Percentiles rank a stretch among this genome's conserved stretches.
phyloP scores from a whole-genome alignment of 2,329 filamentous ascomycete species.

The Penicillium sp. region DNA sequence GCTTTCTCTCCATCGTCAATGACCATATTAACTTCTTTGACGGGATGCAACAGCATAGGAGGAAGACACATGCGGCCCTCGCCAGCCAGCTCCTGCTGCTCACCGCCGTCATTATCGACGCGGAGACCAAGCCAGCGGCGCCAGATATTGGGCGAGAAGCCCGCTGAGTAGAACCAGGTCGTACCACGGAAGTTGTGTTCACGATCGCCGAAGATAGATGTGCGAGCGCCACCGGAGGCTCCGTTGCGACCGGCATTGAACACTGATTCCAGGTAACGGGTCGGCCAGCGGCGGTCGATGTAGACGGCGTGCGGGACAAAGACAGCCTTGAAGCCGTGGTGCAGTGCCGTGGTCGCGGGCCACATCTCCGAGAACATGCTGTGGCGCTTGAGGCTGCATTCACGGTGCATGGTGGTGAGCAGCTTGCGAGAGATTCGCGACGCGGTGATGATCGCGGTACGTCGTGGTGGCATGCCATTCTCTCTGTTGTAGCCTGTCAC shows the following conservation, averaged over 20 bases:
- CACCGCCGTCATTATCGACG: slow-evolving; percentile 69
- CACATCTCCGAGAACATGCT: slow-evolving; percentile 96
- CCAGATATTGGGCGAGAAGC: slow-evolving; percentile 74
- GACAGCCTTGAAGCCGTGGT: slow-evolving; percentile 87
- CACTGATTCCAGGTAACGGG: slow-evolving; percentile 63
- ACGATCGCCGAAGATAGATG: slow-evolving; percentile 68
- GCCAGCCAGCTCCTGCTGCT: slow-evolving; percentile 62
- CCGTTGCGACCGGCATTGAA: slow-evolving; percentile 74
- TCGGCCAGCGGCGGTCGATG: slow-evolving; percentile 78
- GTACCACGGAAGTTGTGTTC: slow-evolving; percentile 83
- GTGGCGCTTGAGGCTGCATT: slow-evolving; percentile 75
- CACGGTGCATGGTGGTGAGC: slow-evolving; percentile 77
- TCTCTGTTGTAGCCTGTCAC: slow-evolving; percentile 73
- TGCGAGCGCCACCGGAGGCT: slow-evolving; percentile 62
- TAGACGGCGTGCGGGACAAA: slow-evolving; percentile 84
- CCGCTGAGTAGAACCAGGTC: slow-evolving; percentile 85
- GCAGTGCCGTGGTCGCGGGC: slow-evolving; percentile 75
- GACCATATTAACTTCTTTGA: slow-evolving; percentile 63
- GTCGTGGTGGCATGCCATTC: slow-evolving; percentile 56
- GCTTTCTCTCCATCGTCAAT: slow-evolving; percentile 31
- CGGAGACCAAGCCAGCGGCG: slow-evolving; percentile 74
- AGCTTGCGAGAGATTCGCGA: slow-evolving; percentile 73
- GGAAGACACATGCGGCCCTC: slow-evolving; percentile 86
- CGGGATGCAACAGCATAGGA: slow-evolving; percentile 78
- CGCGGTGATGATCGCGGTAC: slow-evolving; percentile 80